These are phyloP conservation scores for Wickerhamomyces chambardii DNA, from an alignment of 805 yeast genomes.

Conservation along the genomic window DNA sequence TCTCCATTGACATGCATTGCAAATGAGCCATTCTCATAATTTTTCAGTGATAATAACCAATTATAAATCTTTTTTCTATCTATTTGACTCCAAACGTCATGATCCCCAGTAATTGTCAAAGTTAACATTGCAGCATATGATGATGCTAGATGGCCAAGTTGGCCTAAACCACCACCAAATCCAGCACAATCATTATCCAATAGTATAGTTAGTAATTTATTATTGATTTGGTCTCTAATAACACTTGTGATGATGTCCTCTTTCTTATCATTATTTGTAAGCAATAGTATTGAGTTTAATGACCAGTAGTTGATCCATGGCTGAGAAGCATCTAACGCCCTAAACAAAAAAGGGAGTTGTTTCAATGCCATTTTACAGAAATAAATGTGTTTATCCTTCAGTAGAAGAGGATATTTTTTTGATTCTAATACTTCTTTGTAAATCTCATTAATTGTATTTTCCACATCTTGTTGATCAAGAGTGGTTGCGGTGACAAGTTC, in stretches of 20 bases:
- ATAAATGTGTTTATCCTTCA: slow-evolving; percentile 8
- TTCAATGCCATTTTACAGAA: slow-evolving; percentile 12
- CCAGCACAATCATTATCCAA: slow-evolving; percentile 41
- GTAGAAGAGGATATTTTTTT: slow-evolving; percentile 9
- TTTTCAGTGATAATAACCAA: slow-evolving; percentile 64
- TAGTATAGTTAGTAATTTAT: slow-evolving; percentile 21
- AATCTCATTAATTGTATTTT: slow-evolving; percentile 19
- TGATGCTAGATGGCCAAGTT: slow-evolving; percentile 77
- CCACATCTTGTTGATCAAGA: slow-evolving; percentile 23
- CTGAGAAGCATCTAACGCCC: slow-evolving; percentile 75
- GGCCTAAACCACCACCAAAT: slow-evolving; percentile 80
- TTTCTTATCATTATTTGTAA: slow-evolving; percentile 21
- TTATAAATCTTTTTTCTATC: slow-evolving; percentile 37
- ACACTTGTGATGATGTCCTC: slow-evolving; percentile 9
- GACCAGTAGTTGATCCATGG: slow-evolving; percentile 92
- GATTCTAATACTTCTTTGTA: slow-evolving; percentile 17
- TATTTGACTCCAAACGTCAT: slow-evolving; percentile 30
- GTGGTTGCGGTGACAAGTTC: slow-evolving; percentile 26
- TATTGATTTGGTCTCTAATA: slow-evolving; percentile 18
- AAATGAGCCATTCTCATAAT: slow-evolving; percentile 69
- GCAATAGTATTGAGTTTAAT: slow-evolving; percentile 38
- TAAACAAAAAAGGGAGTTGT: slow-evolving; percentile 12
- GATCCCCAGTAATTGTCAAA: slow-evolving; percentile 42
- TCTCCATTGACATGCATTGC: slow-evolving; percentile 75
- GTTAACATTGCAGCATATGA: slow-evolving; percentile 71